These are phyloP conservation scores for Peronospora belbahrii DNA, from an alignment of 352 stramenopile genomes.

Conservation along the genomic window DNA sequence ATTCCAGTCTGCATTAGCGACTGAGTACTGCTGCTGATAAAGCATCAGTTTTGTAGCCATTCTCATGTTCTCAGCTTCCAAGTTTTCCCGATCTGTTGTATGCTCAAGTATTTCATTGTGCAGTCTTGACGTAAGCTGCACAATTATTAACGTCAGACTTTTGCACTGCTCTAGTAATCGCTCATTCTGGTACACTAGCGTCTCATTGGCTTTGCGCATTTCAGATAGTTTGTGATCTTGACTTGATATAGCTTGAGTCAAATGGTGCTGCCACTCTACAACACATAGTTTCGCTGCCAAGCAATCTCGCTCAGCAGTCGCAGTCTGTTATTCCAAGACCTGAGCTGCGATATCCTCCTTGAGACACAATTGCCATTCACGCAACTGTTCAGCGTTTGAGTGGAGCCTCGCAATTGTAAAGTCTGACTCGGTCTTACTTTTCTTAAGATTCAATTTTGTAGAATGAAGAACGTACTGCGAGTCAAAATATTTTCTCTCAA, in stretches of 20 bases:
- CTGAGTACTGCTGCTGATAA: slow-evolving; percentile 23
- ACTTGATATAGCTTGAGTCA: slow-evolving; percentile 2
- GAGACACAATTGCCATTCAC: slow-evolving; percentile 5
- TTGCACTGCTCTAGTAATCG: slow-evolving; percentile 4
- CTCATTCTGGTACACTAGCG: slow-evolving; percentile 1
- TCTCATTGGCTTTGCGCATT: neutral
- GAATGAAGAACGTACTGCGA: slow-evolving; percentile 28
- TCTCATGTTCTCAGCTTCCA: slow-evolving; percentile 4
- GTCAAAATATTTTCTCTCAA: slow-evolving; percentile 64
- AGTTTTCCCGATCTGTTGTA: slow-evolving; percentile 1
- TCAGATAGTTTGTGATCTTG: slow-evolving; percentile 1
- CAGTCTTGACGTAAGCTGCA: slow-evolving; percentile 23
- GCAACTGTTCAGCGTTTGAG: slow-evolving; percentile 3
- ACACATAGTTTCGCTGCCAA: slow-evolving; percentile 4
- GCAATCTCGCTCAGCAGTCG: neutral
- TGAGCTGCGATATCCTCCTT: slow-evolving; percentile 12
- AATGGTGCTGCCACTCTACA: slow-evolving; percentile 1
- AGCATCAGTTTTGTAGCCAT: slow-evolving; percentile 4
- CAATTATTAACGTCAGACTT: slow-evolving; percentile 33
- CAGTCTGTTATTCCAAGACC: slow-evolving; percentile 1
- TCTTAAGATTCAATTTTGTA: slow-evolving; percentile 18
- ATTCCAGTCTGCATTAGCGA: slow-evolving; percentile 30
- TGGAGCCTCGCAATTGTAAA: slow-evolving; percentile 6
- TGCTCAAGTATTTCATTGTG: slow-evolving; percentile 1
- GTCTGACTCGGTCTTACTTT: slow-evolving; percentile 9